phyloP scores from a whole-genome alignment of 352 stramenopile genomes.

The Thalassiosira allenii region DNA sequence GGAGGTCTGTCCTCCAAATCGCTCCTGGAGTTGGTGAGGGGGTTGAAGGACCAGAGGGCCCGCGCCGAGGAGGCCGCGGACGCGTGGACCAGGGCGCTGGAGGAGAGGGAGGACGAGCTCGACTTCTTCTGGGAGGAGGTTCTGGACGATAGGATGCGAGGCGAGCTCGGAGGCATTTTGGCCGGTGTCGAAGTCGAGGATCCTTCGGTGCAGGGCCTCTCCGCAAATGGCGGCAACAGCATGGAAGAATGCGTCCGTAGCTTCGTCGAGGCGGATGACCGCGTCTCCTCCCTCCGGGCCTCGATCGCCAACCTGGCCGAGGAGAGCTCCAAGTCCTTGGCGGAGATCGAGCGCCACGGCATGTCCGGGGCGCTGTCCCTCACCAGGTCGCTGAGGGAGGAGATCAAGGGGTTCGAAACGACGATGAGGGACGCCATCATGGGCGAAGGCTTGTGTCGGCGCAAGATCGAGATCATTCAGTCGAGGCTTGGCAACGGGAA shows the following conservation, averaged over 20 bases:
- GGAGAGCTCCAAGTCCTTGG: conserved; percentile 61
- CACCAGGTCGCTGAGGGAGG: conserved; percentile 64
- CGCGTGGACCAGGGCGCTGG: conserved; percentile 31
- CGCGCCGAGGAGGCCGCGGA: conserved; percentile 48
- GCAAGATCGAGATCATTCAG: conserved; percentile 74
- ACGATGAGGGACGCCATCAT: conserved; percentile 54
- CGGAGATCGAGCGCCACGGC: conserved; percentile 71
- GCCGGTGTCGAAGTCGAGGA: conserved; percentile 4
- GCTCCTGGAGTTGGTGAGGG: conserved; percentile 59
- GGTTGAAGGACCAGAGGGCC: conserved; percentile 60
- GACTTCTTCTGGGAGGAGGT: conserved; percentile 62
- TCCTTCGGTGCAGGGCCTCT: not conserved
- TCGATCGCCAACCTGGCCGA: conserved; percentile 78
- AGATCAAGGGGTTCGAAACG: conserved; percentile 74
- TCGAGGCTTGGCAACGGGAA: conserved; percentile 6
- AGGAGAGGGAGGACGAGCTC: conserved; percentile 69
- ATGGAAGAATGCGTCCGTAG: conserved; percentile 17
- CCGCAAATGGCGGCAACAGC: not conserved
- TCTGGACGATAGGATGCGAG: conserved; percentile 32
- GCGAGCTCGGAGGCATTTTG: conserved; percentile 32
- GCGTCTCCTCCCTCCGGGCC: conserved; percentile 62
- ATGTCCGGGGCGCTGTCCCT: conserved; percentile 75
- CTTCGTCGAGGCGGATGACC: conserved; percentile 38
- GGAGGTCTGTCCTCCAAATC: conserved; percentile 52
- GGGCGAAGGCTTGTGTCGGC: conserved; percentile 57